phyloP scores from a whole-genome alignment of 352 stramenopile genomes.

The Phytophthora pini region DNA sequence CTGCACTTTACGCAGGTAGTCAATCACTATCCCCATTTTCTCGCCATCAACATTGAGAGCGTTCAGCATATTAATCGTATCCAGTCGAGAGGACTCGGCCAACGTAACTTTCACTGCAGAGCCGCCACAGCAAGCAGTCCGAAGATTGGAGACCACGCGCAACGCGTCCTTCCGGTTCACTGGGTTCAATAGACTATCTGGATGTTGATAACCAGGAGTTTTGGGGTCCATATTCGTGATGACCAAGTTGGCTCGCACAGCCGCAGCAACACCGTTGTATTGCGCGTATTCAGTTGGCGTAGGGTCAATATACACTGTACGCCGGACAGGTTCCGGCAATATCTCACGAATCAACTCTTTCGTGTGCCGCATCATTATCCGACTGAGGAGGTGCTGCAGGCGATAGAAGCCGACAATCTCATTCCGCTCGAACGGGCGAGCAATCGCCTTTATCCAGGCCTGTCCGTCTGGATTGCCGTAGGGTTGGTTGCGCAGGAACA shows the following conservation, averaged over 20 bases:
- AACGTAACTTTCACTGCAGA: constrained; percentile 52
- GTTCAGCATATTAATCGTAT: constrained; percentile 72
- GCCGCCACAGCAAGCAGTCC: constrained; percentile 63
- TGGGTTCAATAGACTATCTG: constrained; percentile 81
- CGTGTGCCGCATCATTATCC: constrained; percentile 96
- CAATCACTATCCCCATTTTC: constrained; percentile 41
- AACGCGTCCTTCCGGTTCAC: constrained; percentile 68
- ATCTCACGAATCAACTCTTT: constrained; percentile 89
- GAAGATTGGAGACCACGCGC: constrained; percentile 68
- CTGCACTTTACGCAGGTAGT: constrained; percentile 67
- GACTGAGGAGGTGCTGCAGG: constrained; percentile 84
- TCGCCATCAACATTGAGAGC: constrained; percentile 50
- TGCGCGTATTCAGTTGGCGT: constrained; percentile 70
- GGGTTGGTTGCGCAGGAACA: constrained; percentile 91
- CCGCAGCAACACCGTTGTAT: constrained; percentile 76
- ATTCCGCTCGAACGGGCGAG: constrained; percentile 73
- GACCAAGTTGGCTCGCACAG: constrained; percentile 74
- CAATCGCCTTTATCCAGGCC: constrained; percentile 80
- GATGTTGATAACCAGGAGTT: constrained; percentile 59
- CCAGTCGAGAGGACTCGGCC: constrained; percentile 43
- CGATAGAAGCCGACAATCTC: constrained; percentile 66
- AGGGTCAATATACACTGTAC: constrained; percentile 64
- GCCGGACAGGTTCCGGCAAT: constrained; percentile 59
- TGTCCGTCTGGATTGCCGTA: constrained; percentile 84
- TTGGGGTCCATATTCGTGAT: constrained; percentile 79